phyloP scores from a whole-genome alignment of 306 rosid species.

The Boehmeria nivea region DNA sequence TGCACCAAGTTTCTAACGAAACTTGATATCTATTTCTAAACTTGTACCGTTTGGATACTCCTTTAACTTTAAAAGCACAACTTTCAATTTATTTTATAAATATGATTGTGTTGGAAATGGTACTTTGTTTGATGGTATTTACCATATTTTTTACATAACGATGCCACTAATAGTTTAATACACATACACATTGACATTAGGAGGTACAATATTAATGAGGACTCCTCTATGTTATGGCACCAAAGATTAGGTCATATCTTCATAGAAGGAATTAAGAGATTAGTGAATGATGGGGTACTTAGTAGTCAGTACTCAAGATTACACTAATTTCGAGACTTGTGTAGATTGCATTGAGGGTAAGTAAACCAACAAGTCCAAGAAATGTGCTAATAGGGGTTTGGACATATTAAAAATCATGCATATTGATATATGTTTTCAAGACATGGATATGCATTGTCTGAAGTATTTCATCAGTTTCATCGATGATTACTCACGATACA shows the following conservation, averaged over 20 bases:
- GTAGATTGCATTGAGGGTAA: constrained; percentile 12
- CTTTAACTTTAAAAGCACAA: no score
- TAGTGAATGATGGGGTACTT: constrained; percentile 8
- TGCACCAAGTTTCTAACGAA: constrained; percentile 4
- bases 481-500: background rate
- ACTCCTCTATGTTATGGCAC: no score
- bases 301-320: background rate
- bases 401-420: constrained; percentile 1
- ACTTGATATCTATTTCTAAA: constrained; percentile 6
- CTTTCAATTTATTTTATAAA: background rate
- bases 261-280: background rate
- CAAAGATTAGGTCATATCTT: constrained; percentile 8
- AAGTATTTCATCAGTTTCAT: background rate
- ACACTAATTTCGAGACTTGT: constrained; percentile 1
- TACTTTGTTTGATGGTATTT: constrained; percentile 3
- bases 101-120: background rate
- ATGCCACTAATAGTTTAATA: background rate
- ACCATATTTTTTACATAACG: background rate
- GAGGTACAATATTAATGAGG: no score
- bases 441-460: background rate
- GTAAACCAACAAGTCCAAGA: background rate
- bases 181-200: background rate
- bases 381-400: background rate
- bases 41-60: background rate
- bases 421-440: background rate